Percentiles rank a stretch among this genome's conserved stretches.
phyloP scores from a whole-genome alignment of 1,284 basidiomycete genomes.

The Rhodotorula sp. region DNA sequence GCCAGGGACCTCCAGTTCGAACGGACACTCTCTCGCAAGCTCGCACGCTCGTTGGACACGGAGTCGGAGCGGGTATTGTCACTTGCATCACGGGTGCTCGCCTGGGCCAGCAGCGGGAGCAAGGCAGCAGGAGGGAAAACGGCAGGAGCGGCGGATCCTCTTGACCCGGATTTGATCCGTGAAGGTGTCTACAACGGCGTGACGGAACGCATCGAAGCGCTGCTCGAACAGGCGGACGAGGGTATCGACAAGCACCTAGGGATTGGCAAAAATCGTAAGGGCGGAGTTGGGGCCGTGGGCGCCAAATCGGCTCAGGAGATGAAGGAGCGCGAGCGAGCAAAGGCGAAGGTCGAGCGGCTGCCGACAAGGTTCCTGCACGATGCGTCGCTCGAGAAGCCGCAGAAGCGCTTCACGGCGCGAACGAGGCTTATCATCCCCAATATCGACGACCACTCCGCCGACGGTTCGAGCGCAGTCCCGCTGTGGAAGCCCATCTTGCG shows the following conservation, averaged over 20 bases:
- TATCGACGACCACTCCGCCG: slow-evolving; percentile 57
- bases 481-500: slow-evolving; percentile 47
- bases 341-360: slow-evolving; percentile 13
- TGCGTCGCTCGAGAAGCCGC: slow-evolving; percentile 62
- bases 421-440: slow-evolving; percentile 57
- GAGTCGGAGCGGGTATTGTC: slow-evolving; percentile 47
- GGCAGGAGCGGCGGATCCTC: slow-evolving; percentile 25
- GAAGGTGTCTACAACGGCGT: slow-evolving; percentile 76
- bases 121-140: neutral
- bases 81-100: slow-evolving; percentile 64
- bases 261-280: slow-evolving; percentile 32
- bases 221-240: slow-evolving; percentile 69
- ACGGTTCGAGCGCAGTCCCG: slow-evolving; percentile 63
- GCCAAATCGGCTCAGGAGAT: slow-evolving; percentile 10
- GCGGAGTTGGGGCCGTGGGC: slow-evolving; percentile 4
- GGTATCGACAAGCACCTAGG: slow-evolving; percentile 35
- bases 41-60: slow-evolving; percentile 35
- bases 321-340: neutral
- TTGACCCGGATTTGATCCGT: slow-evolving; percentile 71
- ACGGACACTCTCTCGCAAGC: slow-evolving; percentile 39
- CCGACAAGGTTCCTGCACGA: slow-evolving; percentile 29
- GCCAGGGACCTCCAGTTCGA: slow-evolving; percentile 39
- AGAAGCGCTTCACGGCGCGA: slow-evolving; percentile 63
- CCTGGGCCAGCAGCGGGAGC: slow-evolving; percentile 50
- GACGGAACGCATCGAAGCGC: slow-evolving; percentile 75